A percentile compares a stretch with the other conserved stretches of the same genome.
Evolutionary conservation across 1,139 yeast species (phyloP).

Genomic region (Trichomonascaceae sp.): DNA sequence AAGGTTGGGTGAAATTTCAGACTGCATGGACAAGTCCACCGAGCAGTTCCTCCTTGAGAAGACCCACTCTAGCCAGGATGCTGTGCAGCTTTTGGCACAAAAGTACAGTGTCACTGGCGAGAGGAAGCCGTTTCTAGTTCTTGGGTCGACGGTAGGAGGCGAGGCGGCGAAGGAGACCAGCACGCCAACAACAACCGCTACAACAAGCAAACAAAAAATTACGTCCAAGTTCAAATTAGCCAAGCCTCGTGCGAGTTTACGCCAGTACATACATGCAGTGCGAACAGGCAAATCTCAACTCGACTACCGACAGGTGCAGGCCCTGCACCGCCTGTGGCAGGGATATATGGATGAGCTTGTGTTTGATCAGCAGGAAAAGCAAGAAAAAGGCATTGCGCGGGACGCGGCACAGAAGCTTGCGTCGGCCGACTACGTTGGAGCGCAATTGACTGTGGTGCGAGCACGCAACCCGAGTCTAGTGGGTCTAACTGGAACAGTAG

Average conservation of each 20-base stretch:
- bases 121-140: constrained; percentile 44
- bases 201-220: constrained; percentile 5
- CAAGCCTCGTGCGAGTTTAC: not conserved
- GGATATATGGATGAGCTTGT: constrained; percentile 45
- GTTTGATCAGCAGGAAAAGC: constrained; percentile 8
- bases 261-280: constrained; percentile 6
- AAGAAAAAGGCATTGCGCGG: constrained; percentile 4
- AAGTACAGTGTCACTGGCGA: constrained; percentile 45
- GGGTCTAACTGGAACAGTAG: constrained; percentile 64
- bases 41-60: constrained; percentile 43
- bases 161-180: constrained; percentile 1
- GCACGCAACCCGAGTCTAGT: constrained; percentile 45
- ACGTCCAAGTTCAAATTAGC: not conserved
- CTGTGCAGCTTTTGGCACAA: constrained; percentile 38
- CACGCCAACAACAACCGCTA: constrained; percentile 11
- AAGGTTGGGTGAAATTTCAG: no score
- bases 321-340: constrained; percentile 49
- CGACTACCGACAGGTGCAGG: constrained; percentile 37
- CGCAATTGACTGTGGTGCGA: constrained; percentile 45
- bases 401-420: constrained; percentile 36
- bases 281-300: constrained; percentile 4
- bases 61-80: constrained; percentile 30
- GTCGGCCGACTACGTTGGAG: constrained; percentile 78
- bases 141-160: constrained; percentile 32
- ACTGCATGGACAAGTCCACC: constrained; percentile 15